Percentiles rank a stretch among this genome's conserved stretches.
Evolutionary conservation across 441 rosid species (phyloP).

Genomic region (Erodium texanum): DNA sequence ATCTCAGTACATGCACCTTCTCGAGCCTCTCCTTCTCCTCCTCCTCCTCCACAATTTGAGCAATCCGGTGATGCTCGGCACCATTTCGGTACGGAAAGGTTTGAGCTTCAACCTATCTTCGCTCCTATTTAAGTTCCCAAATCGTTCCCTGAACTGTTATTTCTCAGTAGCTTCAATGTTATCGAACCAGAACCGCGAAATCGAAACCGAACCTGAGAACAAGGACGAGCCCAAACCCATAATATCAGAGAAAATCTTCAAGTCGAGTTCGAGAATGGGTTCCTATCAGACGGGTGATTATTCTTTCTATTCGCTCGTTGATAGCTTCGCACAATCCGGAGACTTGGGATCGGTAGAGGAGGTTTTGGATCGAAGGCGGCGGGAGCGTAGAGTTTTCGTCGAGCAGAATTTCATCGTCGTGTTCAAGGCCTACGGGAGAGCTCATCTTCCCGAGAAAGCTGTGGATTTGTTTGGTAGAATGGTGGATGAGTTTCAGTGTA

Average conservation of each 20-base stretch:
- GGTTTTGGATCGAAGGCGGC: slow-evolving; percentile 49
- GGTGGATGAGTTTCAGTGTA: slow-evolving; percentile 32
- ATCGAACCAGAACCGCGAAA: not conserved
- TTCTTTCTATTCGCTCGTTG: slow-evolving; percentile 56
- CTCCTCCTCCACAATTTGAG: not conserved
- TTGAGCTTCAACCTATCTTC: not conserved
- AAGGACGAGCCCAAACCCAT: slow-evolving; percentile 30
- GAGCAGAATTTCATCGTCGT: slow-evolving; percentile 53
- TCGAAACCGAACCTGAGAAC: not conserved
- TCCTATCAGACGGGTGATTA: slow-evolving; percentile 66
- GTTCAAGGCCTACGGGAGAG: slow-evolving; percentile 72
- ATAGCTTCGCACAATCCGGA: slow-evolving; percentile 40
- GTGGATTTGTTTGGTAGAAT: slow-evolving; percentile 59
- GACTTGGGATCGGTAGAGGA: slow-evolving; percentile 53
- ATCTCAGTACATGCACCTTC: not conserved
- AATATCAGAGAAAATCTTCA: slow-evolving; percentile 42
- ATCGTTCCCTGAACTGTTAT: not conserved
- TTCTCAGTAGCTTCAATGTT: not conserved
- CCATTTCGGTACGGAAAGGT: not conserved
- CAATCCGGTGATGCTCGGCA: not conserved
- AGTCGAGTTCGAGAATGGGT: slow-evolving; percentile 48
- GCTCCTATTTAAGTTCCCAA: not conserved
- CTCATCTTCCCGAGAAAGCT: slow-evolving; percentile 54
- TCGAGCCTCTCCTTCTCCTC: not conserved
- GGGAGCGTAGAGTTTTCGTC: slow-evolving; percentile 46